phyloP scores from a whole-genome alignment of 2,329 filamentous ascomycete species.

The Aureobasidium melanogenum region DNA sequence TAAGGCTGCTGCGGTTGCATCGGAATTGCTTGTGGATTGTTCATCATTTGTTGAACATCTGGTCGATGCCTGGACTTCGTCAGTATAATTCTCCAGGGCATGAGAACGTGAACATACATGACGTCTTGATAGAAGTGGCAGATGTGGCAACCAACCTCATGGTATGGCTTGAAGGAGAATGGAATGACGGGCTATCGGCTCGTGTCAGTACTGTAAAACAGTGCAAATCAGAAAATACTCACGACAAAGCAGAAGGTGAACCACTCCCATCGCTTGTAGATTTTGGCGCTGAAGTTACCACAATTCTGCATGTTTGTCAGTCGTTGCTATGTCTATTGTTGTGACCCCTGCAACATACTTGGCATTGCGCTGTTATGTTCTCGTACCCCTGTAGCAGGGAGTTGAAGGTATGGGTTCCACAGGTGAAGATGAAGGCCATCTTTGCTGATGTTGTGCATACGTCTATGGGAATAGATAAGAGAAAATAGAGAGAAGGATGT shows the following conservation, averaged over 20 bases:
- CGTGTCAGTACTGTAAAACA: not conserved
- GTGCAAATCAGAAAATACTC: slow-evolving; percentile 11
- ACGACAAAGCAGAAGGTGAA: slow-evolving; percentile 74
- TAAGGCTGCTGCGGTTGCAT: slow-evolving; percentile 26
- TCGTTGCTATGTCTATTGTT: not conserved
- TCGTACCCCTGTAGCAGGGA: slow-evolving; percentile 38
- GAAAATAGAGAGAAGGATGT: not conserved
- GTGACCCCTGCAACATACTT: slow-evolving; percentile 16
- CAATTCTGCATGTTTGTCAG: slow-evolving; percentile 30
- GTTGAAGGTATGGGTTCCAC: slow-evolving; percentile 42
- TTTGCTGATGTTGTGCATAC: not conserved
- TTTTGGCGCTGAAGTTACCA: slow-evolving; percentile 38
- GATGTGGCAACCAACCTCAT: slow-evolving; percentile 62
- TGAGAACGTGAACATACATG: slow-evolving; percentile 22
- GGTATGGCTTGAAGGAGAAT: slow-evolving; percentile 48
- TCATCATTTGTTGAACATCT: slow-evolving; percentile 29
- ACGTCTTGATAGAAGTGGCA: slow-evolving; percentile 64
- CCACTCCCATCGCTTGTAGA: slow-evolving; percentile 40
- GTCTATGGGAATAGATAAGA: not conserved
- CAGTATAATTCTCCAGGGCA: not conserved
- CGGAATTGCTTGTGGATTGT: slow-evolving; percentile 22
- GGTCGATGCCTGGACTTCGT: slow-evolving; percentile 20
- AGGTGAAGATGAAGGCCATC: slow-evolving; percentile 44
- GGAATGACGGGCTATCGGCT: slow-evolving; percentile 57
- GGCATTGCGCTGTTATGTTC: slow-evolving; percentile 42